Conservation (phyloP, 2,329 filamentous ascomycete species). For the Diplodia intermedia region DNA sequence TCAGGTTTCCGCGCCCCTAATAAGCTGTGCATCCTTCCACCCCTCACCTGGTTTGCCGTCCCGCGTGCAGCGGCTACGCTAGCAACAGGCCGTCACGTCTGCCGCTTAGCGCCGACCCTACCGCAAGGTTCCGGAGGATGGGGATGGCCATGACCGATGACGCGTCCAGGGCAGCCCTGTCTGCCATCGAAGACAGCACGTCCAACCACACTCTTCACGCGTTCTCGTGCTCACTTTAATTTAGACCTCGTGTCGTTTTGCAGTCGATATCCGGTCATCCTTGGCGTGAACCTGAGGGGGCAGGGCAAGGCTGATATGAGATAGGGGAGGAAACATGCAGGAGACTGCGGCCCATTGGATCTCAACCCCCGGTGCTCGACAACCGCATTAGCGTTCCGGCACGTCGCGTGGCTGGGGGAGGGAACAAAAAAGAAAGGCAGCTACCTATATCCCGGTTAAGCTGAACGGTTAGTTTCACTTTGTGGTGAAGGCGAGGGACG, state of each 20-base stretch:
- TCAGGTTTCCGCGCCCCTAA: not conserved
- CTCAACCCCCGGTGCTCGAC: not conserved
- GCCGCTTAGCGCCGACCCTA: slow-evolving; percentile 5
- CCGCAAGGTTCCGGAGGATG: slow-evolving; percentile 5
- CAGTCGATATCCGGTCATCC: not conserved
- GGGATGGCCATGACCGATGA: slow-evolving; percentile 2
- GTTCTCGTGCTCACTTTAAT: not conserved
- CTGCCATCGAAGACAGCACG: not conserved
- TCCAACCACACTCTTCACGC: not conserved
- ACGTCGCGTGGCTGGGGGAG: not conserved
- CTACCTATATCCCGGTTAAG: not conserved
- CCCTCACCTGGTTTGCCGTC: slow-evolving; percentile 7
- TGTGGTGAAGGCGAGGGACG: not conserved
- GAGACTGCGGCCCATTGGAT: not conserved
- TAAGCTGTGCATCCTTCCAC: not conserved
- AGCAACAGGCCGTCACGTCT: not conserved
- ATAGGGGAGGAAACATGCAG: not conserved
- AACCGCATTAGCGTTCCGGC: slow-evolving; percentile 3
- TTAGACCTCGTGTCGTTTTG: not conserved
- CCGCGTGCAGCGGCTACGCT: slow-evolving; percentile 1
- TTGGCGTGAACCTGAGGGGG: not conserved
- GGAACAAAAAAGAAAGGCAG: not conserved
- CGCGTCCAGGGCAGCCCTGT: slow-evolving; percentile 17
- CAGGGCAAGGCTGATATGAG: not conserved
- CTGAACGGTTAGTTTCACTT: not conserved